Conservation (phyloP, 371 early-diverging fungal species). For the Conidiobolus incongruus region DNA sequence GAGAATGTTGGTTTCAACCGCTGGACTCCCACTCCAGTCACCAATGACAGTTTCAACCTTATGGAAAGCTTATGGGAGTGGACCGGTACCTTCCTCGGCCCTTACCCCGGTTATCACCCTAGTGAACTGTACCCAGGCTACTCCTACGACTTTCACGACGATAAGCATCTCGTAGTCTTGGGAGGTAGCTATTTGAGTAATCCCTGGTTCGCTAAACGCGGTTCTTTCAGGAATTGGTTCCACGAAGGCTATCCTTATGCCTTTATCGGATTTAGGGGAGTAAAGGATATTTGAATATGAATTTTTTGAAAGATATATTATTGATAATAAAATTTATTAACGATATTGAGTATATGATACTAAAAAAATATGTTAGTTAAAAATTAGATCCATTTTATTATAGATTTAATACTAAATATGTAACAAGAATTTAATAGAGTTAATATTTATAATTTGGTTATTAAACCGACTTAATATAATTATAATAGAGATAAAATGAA, state of each 20-base stretch:
- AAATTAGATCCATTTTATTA: too few species aligned
- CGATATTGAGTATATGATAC: too few species aligned
- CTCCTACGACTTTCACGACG: conserved; percentile 72
- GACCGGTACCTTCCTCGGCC: conserved; percentile 39
- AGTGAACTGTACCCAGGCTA: conserved; percentile 68
- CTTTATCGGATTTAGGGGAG: conserved; percentile 37
- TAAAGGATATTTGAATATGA: neutral
- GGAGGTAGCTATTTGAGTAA: conserved; percentile 80
- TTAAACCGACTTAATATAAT: too few species aligned
- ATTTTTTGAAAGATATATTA: too few species aligned
- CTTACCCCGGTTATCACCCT: conserved; percentile 26
- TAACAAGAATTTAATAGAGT: too few species aligned
- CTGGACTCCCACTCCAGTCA: conserved; percentile 27
- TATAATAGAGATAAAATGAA: too few species aligned
- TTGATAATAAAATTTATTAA: too few species aligned
- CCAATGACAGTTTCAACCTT: conserved; percentile 14
- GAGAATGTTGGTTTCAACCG: conserved; percentile 16
- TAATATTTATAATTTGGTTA: too few species aligned
- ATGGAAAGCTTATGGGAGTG: conserved; percentile 68
- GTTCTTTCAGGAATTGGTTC: conserved; percentile 72
- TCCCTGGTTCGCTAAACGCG: conserved; percentile 42
- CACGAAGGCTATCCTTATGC: conserved; percentile 67
- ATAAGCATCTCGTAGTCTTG: conserved; percentile 55
- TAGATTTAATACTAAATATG: too few species aligned
- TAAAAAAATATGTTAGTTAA: too few species aligned